Conservation (phyloP, 805 yeast species). For the Blastobotrys robertii region DNA sequence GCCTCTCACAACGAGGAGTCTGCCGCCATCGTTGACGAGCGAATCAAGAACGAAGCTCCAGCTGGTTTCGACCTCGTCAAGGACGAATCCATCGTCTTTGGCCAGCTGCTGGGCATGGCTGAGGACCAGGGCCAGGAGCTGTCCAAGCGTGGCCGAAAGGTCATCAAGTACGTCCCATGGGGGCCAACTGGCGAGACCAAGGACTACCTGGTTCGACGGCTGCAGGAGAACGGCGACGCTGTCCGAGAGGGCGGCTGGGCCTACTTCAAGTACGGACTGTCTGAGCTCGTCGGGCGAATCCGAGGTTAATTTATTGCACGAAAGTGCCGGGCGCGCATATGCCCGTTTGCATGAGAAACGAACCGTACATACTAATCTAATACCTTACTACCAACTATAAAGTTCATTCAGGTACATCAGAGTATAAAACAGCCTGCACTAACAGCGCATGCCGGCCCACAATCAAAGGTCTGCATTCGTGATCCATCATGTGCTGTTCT, state of each 20-base stretch:
- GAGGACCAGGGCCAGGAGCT: conserved; percentile 77
- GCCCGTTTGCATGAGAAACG: no score
- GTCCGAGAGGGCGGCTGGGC: conserved; percentile 40
- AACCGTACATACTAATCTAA: no score
- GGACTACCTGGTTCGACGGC: conserved; percentile 77
- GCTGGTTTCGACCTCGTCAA: conserved; percentile 12
- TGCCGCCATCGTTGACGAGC: conserved; percentile 58
- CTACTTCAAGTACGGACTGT: conserved; percentile 17
- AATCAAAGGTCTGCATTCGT: no score
- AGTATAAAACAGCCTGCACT: no score
- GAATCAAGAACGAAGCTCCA: conserved; percentile 32
- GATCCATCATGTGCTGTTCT: no score
- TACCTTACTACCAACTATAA: no score
- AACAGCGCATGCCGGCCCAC: no score
- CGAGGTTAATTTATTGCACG: neutral
- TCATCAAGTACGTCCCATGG: conserved; percentile 95
- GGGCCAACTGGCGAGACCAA: conserved; percentile 93
- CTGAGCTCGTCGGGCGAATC: conserved; percentile 12
- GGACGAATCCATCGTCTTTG: conserved; percentile 51
- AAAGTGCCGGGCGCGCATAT: neutral
- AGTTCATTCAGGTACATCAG: no score
- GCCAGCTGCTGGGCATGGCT: conserved; percentile 93
- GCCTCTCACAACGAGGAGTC: conserved; percentile 85
- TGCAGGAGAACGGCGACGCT: conserved; percentile 95
- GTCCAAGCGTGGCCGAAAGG: conserved; percentile 54